Evolutionary conservation across 2,329 filamentous ascomycete species (phyloP).

Genomic region (Fusarium sp.): DNA sequence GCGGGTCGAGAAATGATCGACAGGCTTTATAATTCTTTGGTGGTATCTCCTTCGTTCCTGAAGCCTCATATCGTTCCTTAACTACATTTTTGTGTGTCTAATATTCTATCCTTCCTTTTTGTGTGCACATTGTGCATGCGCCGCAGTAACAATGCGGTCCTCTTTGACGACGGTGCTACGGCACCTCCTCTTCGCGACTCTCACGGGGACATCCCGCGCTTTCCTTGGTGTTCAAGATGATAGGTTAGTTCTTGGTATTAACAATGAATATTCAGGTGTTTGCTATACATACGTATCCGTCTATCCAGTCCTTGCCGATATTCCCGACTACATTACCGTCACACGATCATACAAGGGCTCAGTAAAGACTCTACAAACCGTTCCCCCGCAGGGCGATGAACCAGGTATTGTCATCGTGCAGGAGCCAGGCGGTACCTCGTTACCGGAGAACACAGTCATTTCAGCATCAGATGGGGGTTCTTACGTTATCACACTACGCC

Average conservation of each 20-base stretch:
- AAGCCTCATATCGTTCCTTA: neutral
- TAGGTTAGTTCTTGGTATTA: constrained; percentile 37
- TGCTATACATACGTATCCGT: constrained; percentile 45
- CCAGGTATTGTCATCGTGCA: constrained; percentile 36
- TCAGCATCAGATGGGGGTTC: constrained; percentile 29
- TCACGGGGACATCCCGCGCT: constrained; percentile 10
- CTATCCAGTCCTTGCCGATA: constrained; percentile 36
- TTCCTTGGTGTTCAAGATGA: constrained; percentile 36
- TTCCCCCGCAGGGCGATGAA: constrained; percentile 33
- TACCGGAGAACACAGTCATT: constrained; percentile 29
- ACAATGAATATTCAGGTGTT: constrained; percentile 36
- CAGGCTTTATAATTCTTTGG: constrained; percentile 25
- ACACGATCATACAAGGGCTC: constrained; percentile 36
- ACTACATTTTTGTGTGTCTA: neutral
- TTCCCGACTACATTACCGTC: constrained; percentile 37
- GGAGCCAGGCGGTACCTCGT: constrained; percentile 22
- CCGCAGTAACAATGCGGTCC: constrained; percentile 22
- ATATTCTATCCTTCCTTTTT: constrained; percentile 7
- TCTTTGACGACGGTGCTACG: constrained; percentile 16
- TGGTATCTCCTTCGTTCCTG: neutral
- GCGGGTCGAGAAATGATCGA: neutral
- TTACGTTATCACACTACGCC: constrained; percentile 37
- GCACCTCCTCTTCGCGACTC: constrained; percentile 14
- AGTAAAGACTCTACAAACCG: constrained; percentile 34
- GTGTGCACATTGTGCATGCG: neutral